phyloP scores from a whole-genome alignment of 2,329 filamentous ascomycete genomes.

The Trichoderma pleuroti region DNA sequence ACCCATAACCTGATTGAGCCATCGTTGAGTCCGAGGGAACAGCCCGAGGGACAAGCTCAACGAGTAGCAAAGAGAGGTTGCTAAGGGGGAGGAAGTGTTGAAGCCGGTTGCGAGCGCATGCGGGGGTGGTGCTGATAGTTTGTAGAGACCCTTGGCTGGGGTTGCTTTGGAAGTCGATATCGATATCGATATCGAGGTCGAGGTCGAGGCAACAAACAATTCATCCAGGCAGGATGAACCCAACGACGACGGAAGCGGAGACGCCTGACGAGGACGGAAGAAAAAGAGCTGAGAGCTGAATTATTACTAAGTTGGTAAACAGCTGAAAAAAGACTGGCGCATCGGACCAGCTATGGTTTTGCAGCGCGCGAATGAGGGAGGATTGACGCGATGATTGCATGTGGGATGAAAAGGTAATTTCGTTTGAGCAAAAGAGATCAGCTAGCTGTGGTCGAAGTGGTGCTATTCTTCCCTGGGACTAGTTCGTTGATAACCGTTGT shows the following conservation, averaged over 20 bases:
- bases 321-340: neutral
- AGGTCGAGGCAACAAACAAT: neutral
- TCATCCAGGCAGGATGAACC: neutral
- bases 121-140: neutral
- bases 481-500: neutral
- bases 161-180: neutral
- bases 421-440: slow-evolving; percentile 3
- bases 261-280: neutral
- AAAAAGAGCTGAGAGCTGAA: neutral
- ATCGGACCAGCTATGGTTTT: neutral
- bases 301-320: neutral
- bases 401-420: slow-evolving; percentile 18
- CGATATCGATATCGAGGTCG: neutral
- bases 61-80: neutral
- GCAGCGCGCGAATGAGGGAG: neutral
- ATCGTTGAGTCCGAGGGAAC: slow-evolving; percentile 22
- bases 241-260: neutral
- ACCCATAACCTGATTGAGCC: slow-evolving; percentile 31
- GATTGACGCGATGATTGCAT: slow-evolving; percentile 10
- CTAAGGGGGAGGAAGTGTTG: neutral
- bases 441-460: neutral
- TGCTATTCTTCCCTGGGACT: neutral
- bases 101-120: neutral
- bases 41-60: neutral
- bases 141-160: neutral